Conservation (phyloP, 192 early-diverging fungal species). For the Coemansia sp. region DNA sequence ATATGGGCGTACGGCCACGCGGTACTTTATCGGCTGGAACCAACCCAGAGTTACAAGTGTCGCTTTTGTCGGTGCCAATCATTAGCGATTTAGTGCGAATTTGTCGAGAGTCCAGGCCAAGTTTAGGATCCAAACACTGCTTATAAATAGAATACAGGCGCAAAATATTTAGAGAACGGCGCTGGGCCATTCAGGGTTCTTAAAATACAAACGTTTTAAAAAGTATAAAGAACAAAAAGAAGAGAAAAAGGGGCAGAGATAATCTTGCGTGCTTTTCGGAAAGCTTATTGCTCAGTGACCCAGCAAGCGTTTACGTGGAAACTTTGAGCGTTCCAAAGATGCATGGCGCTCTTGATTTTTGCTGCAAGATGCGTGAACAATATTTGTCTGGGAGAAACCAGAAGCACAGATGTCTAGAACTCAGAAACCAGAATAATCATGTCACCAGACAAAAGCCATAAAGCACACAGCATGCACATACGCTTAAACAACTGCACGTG, state of each 20-base stretch:
- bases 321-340: background rate
- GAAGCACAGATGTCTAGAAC: background rate
- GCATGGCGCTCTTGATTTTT: background rate
- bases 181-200: constrained; percentile 1
- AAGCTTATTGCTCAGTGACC: too few relatives aligned
- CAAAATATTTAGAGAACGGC: background rate
- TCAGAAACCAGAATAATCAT: background rate
- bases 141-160: background rate
- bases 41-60: background rate
- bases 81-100: background rate
- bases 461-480: background rate
- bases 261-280: too few relatives aligned
- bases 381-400: background rate
- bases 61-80: background rate
- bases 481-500: background rate
- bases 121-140: background rate
- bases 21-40: background rate
- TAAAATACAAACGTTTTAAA: background rate
- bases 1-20: background rate
- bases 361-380: background rate
- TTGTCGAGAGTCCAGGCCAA: background rate
- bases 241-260: background rate
- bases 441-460: constrained; percentile 23
- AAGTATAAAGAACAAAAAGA: background rate
- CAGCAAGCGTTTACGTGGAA: too few relatives aligned